Evolutionary conservation across 192 early-diverging fungal genomes (phyloP).

Genomic region (Coemansia asiatica): DNA sequence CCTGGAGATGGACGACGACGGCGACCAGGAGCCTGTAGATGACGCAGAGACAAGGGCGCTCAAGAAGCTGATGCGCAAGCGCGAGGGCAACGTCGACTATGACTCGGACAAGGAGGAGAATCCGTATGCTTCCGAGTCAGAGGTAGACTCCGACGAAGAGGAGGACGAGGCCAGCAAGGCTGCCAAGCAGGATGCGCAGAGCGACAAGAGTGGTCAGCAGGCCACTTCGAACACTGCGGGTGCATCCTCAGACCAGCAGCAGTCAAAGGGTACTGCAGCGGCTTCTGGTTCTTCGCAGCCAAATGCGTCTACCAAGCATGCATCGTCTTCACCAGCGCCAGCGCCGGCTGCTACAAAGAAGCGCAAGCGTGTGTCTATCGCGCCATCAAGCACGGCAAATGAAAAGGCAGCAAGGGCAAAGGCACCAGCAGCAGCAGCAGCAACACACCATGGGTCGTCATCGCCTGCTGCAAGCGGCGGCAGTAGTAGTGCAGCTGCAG

Average conservation of each 20-base stretch:
- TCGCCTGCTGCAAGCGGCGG: background rate
- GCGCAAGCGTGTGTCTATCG: constrained; percentile 48
- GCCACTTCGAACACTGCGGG: constrained; percentile 17
- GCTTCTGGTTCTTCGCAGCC: background rate
- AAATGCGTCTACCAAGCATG: background rate
- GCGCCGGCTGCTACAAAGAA: constrained; percentile 29
- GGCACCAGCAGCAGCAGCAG: no score
- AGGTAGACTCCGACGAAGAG: constrained; percentile 48
- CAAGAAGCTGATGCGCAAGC: constrained; percentile 64
- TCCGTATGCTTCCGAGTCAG: constrained; percentile 43
- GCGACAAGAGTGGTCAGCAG: constrained; percentile 17
- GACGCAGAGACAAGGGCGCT: constrained; percentile 56
- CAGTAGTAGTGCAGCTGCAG: constrained; percentile 14
- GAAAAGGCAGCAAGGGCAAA: background rate
- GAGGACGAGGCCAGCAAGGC: constrained; percentile 13
- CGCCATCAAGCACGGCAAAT: constrained; percentile 4
- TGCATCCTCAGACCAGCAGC: background rate
- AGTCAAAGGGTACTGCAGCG: background rate
- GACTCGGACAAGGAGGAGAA: constrained; percentile 60
- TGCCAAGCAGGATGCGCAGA: constrained; percentile 11
- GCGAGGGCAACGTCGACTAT: constrained; percentile 64
- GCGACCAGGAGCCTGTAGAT: constrained; percentile 19
- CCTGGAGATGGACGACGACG: constrained; percentile 10
- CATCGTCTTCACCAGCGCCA: constrained; percentile 1
- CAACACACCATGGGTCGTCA: background rate